A percentile compares a stretch with the other conserved stretches of the same genome.
phyloP scores from a whole-genome alignment of 116 monocot species.

The Papilionanthe hybrid region DNA sequence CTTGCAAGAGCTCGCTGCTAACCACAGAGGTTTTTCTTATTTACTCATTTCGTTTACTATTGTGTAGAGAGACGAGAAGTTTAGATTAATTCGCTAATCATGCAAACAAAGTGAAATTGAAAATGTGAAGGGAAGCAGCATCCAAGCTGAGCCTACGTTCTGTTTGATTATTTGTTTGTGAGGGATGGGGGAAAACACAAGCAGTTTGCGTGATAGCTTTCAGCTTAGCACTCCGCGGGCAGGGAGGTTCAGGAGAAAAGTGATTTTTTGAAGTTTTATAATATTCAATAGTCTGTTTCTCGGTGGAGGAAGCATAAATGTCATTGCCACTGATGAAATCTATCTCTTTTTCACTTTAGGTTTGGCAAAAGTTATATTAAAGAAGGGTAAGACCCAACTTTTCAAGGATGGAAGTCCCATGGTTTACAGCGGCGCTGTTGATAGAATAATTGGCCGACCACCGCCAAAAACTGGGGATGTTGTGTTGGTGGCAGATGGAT shows the following conservation, averaged over 20 bases:
- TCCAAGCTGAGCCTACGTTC: too few species aligned
- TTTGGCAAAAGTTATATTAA: slow-evolving; percentile 84
- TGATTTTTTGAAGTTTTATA: not conserved
- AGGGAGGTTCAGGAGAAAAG: not conserved
- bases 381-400: slow-evolving; percentile 90
- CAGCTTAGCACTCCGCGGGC: not conserved
- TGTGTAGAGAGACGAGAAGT: too few species aligned
- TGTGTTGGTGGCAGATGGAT: slow-evolving; percentile 85
- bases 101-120: too few species aligned
- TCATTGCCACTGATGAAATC: not conserved
- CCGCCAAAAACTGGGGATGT: slow-evolving; percentile 86
- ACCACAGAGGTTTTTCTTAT: slow-evolving; percentile 46
- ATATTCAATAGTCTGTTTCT: not conserved
- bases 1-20: slow-evolving; percentile 54
- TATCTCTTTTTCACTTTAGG: slow-evolving; percentile 21
- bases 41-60: not conserved
- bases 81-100: too few species aligned
- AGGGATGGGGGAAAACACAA: not conserved
- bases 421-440: slow-evolving; percentile 96
- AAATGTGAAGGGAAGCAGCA: too few species aligned
- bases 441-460: slow-evolving; percentile 83
- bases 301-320: not conserved
- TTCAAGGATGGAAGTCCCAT: slow-evolving; percentile 95
- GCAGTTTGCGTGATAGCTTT: not conserved
- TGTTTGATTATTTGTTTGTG: not conserved